Percentiles rank a stretch among this genome's conserved stretches.
Conservation (phyloP, 352 stramenopile species). For the Aphanomyces astaci region DNA sequence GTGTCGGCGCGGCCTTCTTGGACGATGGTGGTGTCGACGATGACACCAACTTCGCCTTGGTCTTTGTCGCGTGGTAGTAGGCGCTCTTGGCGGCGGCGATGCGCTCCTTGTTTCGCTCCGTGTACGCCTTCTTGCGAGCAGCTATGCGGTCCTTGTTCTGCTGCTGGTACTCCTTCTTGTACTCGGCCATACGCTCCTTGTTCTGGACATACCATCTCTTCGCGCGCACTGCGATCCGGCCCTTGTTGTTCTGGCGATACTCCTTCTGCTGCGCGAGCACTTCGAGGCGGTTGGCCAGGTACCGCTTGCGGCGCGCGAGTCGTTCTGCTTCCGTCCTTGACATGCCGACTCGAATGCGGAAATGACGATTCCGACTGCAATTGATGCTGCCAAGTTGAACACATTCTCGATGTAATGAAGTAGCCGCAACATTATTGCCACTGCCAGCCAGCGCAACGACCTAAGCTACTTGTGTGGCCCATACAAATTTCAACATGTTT, state of each 20-base stretch:
- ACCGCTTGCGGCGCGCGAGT: not conserved
- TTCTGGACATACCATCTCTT: constrained; percentile 6
- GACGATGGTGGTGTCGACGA: not conserved
- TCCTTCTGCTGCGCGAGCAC: constrained; percentile 7
- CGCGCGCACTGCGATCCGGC: not conserved
- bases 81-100: constrained; percentile 6
- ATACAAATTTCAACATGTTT: not conserved
- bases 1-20: not conserved
- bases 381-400: too few species aligned
- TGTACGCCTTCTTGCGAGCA: constrained; percentile 5
- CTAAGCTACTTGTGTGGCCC: not conserved
- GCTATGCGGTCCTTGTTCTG: constrained; percentile 7
- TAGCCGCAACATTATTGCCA: too few species aligned
- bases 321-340: constrained; percentile 3
- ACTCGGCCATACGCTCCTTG: constrained; percentile 1
- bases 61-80: constrained; percentile 64
- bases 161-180: constrained; percentile 8
- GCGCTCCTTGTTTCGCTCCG: constrained; percentile 6
- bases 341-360: not conserved
- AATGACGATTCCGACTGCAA: too few species aligned
- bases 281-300: not conserved
- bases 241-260: constrained; percentile 12
- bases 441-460: not conserved
- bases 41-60: too few species aligned
- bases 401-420: not conserved